Conservation (phyloP, 805 yeast genomes). For the Starmerella ratchasimensis region DNA sequence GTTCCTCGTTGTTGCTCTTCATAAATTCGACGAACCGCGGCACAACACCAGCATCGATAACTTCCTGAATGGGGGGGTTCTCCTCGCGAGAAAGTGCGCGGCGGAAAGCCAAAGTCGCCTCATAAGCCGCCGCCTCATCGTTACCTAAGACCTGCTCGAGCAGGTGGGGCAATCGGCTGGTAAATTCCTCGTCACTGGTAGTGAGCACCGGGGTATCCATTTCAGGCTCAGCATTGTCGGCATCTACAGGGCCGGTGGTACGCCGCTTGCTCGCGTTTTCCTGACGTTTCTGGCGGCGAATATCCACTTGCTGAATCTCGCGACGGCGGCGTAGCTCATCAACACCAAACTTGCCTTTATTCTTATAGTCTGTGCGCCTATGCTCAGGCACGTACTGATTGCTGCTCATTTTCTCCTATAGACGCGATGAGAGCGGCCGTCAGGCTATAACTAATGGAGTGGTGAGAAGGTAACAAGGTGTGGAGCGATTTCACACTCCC, state of each 20-base stretch:
- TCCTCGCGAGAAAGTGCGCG: slow-evolving; percentile 86
- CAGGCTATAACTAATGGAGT: no score
- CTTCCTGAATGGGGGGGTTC: slow-evolving; percentile 91
- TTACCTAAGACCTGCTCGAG: slow-evolving; percentile 62
- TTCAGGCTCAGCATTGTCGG: slow-evolving; percentile 41
- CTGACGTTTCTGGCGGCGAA: slow-evolving; percentile 92
- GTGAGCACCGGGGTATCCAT: slow-evolving; percentile 35
- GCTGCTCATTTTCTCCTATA: no score
- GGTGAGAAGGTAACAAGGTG: no score
- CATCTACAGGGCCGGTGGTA: no score
- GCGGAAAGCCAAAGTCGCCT: slow-evolving; percentile 85
- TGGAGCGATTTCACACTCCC: no score
- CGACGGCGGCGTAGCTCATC: slow-evolving; percentile 97
- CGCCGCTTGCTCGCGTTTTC: slow-evolving; percentile 90
- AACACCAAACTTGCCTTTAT: slow-evolving; percentile 82
- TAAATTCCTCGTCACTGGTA: slow-evolving; percentile 17
- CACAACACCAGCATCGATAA: slow-evolving; percentile 85
- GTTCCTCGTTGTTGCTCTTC: slow-evolving; percentile 59
- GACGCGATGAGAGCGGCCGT: no score
- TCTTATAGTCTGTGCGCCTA: slow-evolving; percentile 91
- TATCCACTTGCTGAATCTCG: slow-evolving; percentile 91
- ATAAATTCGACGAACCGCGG: slow-evolving; percentile 81
- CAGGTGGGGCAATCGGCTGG: slow-evolving; percentile 59
- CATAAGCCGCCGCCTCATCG: slow-evolving; percentile 66
- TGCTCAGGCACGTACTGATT: slow-evolving; percentile 95